These are phyloP conservation scores for Pilaira anomala DNA, from an alignment of 192 early-diverging fungal genomes.

Conservation along the genomic window DNA sequence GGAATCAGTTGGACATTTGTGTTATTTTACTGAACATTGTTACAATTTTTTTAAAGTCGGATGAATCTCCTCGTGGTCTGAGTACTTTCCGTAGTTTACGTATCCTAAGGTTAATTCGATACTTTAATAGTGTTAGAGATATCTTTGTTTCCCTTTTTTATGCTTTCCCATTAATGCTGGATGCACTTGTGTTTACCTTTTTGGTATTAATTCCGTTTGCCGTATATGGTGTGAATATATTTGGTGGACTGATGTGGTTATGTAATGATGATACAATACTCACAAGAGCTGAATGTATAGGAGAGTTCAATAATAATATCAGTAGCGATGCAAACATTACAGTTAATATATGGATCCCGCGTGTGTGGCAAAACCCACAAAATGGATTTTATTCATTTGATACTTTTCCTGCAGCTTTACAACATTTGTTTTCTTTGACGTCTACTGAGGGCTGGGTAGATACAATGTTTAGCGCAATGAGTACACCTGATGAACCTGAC, in stretches of 20 bases:
- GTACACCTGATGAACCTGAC: slow-evolving; percentile 28
- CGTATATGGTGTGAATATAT: slow-evolving; percentile 52
- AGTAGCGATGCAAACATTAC: slow-evolving; percentile 11
- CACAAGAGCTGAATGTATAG: slow-evolving; percentile 34
- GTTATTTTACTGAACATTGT: slow-evolving; percentile 44
- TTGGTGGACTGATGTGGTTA: slow-evolving; percentile 42
- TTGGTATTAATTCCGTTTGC: slow-evolving; percentile 51
- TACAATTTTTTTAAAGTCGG: slow-evolving; percentile 33
- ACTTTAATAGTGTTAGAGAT: slow-evolving; percentile 30
- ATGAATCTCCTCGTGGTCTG: slow-evolving; percentile 35
- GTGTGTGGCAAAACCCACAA: slow-evolving; percentile 53
- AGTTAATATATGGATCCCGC: slow-evolving; percentile 35
- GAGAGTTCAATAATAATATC: slow-evolving; percentile 26
- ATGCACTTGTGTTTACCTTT: slow-evolving; percentile 48
- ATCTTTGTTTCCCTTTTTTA: slow-evolving; percentile 34
- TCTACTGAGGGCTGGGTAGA: slow-evolving; percentile 57
- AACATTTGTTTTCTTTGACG: slow-evolving; percentile 48
- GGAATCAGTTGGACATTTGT: slow-evolving; percentile 55
- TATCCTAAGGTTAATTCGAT: slow-evolving; percentile 33
- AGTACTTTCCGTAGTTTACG: slow-evolving; percentile 48
- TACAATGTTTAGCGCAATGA: slow-evolving; percentile 36
- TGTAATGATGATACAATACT: slow-evolving; percentile 39
- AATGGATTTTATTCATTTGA: slow-evolving; percentile 48
- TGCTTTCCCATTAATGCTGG: slow-evolving; percentile 51
- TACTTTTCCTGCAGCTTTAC: slow-evolving; percentile 43